Evolutionary conservation across 2,329 filamentous ascomycete genomes (phyloP), one percentile per base, ranked within the genome.

Genomic region (Xylaria sp.): DNA sequence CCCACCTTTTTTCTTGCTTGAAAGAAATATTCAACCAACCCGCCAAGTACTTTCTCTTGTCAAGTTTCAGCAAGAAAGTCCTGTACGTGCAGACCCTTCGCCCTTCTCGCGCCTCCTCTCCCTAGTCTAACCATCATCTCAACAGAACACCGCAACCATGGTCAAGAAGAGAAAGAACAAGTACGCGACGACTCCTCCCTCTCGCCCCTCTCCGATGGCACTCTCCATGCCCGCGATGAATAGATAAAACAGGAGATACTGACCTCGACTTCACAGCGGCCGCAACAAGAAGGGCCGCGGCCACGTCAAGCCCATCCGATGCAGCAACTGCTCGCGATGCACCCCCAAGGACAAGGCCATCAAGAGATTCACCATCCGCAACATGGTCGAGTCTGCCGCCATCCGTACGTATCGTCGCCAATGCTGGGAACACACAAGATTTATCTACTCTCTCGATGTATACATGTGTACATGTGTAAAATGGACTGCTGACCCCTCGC

Each of bases 261-360:
- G 47, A 67, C 68, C 50, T 43, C 68, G 63, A 50, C 52, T 46
- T 56, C 46, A 49, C 77, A 95, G 90, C 85, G 93, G 93, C 80
- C 92, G 93, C 79, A 97, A 97, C 90, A 97, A 97, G 92, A 96
- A 96, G 83, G 93, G 94, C 79, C 91, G 94, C 79, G 94, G 94
- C 84, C 93, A 97, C 87, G 92, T 96, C 83, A 99, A 99, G 88
- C 95, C 94, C 75, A 96, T 99, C 83, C 90, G 83, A 70, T 86
- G 83, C 82, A 82, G 78, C 78, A 86, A 86, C 82, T 86, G 83
- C 83, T 84, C 82, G 76, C 85, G 89, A 82, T 92, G 89, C 85
- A 95, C 90, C 60, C 92, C 92, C 78, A 99, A 99, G 89, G 94
- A 99, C 76, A 99, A 99, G 91, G 94, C 95, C 70, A 97, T 99